Evolutionary conservation across 2,329 filamentous ascomycete genomes (phyloP).

Genomic region (Arachnomyces sp.): DNA sequence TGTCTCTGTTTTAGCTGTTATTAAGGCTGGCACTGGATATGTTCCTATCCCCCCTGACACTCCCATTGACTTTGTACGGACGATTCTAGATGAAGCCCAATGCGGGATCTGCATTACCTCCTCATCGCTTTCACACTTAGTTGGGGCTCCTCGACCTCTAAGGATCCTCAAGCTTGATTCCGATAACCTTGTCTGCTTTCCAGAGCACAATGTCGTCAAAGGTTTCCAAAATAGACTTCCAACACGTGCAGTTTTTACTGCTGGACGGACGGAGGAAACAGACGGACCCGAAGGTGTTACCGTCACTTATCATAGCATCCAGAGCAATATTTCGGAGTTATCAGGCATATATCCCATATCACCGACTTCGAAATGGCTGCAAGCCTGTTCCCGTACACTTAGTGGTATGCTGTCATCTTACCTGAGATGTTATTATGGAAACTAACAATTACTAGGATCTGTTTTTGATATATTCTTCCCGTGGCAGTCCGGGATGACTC

Average conservation of each 20-base stretch:
- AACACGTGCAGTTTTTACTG: constrained; percentile 76
- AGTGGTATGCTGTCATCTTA: constrained; percentile 42
- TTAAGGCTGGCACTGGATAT: constrained; percentile 72
- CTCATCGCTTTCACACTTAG: constrained; percentile 4
- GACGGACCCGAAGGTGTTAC: constrained; percentile 73
- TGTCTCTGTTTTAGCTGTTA: constrained; percentile 61
- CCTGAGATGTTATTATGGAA: not conserved
- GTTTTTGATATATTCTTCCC: constrained; percentile 87
- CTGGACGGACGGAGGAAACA: constrained; percentile 76
- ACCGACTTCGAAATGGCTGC: constrained; percentile 56
- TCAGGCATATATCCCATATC: constrained; percentile 57
- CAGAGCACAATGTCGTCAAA: constrained; percentile 1
- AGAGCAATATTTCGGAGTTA: constrained; percentile 66
- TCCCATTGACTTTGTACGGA: constrained; percentile 52
- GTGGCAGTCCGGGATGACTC: constrained; percentile 68
- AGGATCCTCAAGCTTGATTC: no score
- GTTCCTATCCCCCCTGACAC: constrained; percentile 71
- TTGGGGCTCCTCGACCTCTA: no score
- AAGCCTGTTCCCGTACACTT: constrained; percentile 77
- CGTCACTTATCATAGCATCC: constrained; percentile 66
- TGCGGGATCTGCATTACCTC: constrained; percentile 42
- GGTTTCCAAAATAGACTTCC: constrained; percentile 33
- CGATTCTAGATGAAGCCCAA: constrained; percentile 56
- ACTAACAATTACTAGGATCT: constrained; percentile 50
- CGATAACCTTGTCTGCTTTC: not conserved